phyloP scores from a whole-genome alignment of 2,329 filamentous ascomycete species.

The Albophoma yamanashiensis region DNA sequence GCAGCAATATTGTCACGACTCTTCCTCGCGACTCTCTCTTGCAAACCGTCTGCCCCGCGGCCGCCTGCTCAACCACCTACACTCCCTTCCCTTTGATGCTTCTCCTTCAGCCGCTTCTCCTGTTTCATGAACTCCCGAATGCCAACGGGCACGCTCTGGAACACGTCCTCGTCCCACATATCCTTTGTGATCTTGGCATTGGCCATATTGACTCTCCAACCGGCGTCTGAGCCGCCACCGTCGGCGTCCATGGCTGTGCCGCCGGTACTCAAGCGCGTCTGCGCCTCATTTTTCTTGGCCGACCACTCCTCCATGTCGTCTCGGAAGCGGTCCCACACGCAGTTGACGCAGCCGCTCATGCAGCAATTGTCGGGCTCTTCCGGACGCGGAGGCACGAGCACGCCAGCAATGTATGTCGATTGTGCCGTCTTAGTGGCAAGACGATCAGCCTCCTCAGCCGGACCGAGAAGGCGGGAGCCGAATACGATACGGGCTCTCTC shows the following conservation, averaged over 20 bases:
- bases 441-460: constrained; percentile 55
- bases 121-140: constrained; percentile 96
- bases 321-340: constrained; percentile 85
- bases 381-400: constrained; percentile 73
- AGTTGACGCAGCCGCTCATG: constrained; percentile 97
- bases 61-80: constrained; percentile 23
- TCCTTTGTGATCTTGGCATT: constrained; percentile 36
- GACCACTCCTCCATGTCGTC: constrained; percentile 93
- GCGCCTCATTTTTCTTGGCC: constrained; percentile 51
- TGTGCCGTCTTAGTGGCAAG: constrained; percentile 45
- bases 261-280: constrained; percentile 32
- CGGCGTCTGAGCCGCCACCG: constrained; percentile 61
- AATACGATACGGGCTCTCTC: constrained; percentile 63
- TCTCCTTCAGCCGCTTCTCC: constrained; percentile 80
- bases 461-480: constrained; percentile 66
- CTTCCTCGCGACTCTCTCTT: background rate
- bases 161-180: constrained; percentile 56
- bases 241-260: constrained; percentile 64
- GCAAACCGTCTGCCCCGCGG: background rate
- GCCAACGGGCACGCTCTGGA: constrained; percentile 75
- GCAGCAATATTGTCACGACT: background rate
- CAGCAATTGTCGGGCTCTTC: constrained; percentile 96
- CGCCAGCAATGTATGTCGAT: constrained; percentile 60
- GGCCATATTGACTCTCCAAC: constrained; percentile 40
- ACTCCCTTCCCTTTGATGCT: constrained; percentile 49